phyloP scores from a whole-genome alignment of 306 rosid species.

The Phaseolus lunatus region DNA sequence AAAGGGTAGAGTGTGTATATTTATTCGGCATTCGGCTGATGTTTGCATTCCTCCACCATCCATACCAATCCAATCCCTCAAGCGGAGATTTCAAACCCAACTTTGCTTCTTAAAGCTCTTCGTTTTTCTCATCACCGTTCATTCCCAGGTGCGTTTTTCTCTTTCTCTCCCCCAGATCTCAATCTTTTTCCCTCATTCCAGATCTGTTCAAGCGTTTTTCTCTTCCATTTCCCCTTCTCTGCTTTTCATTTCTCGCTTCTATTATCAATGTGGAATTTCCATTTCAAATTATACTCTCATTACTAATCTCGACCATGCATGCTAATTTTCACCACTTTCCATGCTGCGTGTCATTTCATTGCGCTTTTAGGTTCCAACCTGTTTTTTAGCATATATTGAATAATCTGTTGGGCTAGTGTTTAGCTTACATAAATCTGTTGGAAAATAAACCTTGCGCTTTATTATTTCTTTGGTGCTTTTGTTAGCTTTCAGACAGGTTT shows the following conservation, averaged over 20 bases:
- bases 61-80: too few relatives aligned
- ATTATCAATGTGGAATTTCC: not conserved
- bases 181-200: not conserved
- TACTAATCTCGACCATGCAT: not conserved
- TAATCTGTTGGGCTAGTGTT: not conserved
- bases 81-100: slow-evolving; percentile 54
- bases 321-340: not conserved
- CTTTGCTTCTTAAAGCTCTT: slow-evolving; percentile 23
- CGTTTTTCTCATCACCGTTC: not conserved
- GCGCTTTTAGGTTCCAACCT: not conserved
- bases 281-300: slow-evolving; percentile 8
- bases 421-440: too few relatives aligned
- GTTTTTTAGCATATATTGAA: not conserved
- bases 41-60: not conserved
- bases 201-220: slow-evolving; percentile 14
- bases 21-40: not conserved
- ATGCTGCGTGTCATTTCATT: not conserved
- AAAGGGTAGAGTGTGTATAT: not conserved
- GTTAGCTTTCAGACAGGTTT: not conserved
- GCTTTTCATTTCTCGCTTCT: not conserved
- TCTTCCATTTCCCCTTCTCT: not conserved
- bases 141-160: slow-evolving; percentile 36
- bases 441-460: not conserved
- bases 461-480: not conserved
- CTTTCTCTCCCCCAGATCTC: slow-evolving; percentile 24